Base-by-base conservation (phyloP, 108 stramenopile genomes). In the Mediolabrus comicus region DNA sequence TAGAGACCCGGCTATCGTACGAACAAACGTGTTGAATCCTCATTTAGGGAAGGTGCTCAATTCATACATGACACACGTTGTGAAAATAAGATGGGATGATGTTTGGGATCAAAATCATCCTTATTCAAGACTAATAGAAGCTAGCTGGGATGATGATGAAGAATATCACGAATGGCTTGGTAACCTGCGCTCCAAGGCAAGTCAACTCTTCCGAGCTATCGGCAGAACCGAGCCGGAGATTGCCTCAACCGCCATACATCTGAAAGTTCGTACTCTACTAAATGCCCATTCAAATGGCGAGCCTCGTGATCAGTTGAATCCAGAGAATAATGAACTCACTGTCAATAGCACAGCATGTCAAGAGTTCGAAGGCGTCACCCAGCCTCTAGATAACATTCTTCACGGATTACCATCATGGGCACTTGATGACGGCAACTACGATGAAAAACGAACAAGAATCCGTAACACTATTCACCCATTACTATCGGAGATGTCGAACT, bases 101-200 rank as follows among this genome's bases (percentile, higher is more conserved):
- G 80, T 94, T 9, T 86, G 89, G 68, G 86, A 94, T 9, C 79
- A 77, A 49, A 82, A 60, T 1, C 90, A 94, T 76, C 87, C 84
- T 26, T 74, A 81, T 28, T 57, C 84, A 22, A 56, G 65, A 7
- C 41, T 94, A 4, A 59, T 94, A 27, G 87, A 90, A 53, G 87
- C 86, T 7, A 91, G 90, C 62, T 94, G 87, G 87, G 87, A 87
- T 34, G 90, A 90, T 32, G 87, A 85, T 53, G 87, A 94, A 26
- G 89, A 87, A 60, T 92, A 90, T 41, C 86, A 92, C 30, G 56
- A 67, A 14, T 94, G 90, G 90, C 67, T 86, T 4, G 66, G 79
- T 34, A 91, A 94, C 53, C 81, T 88, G 14, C 82, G 93, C 35
- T 90, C 93, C 1, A 83, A 86, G 63, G 63, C 87, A 8, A 94